Evolutionary conservation across 176 grass and related monocot species (phyloP).

Genomic region (sorghum (Sorghum bicolor)): Sorghum_bicolor_NCBIv3 NC_012870.2:72542501-72543000

Average conservation of each 20-base stretch:
- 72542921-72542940: too few species aligned
- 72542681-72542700: conserved; percentile 10
- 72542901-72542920: neutral
- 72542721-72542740: neutral
- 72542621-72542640: neutral
- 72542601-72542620: neutral
- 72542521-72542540: neutral
- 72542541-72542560: neutral
- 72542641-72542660: neutral
- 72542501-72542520: neutral
- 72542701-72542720: neutral
- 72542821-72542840: neutral
- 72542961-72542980: conserved; percentile 12
- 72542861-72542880: conserved; percentile 27
- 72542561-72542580: neutral
- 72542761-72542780: neutral
- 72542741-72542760: neutral
- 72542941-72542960: conserved; percentile 10
- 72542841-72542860: conserved; percentile 1
- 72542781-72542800: conserved; percentile 1
- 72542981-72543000: conserved; percentile 86
- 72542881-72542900: conserved; percentile 2
- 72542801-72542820: neutral
- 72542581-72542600: neutral
- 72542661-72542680: conserved; percentile 14